Evolutionary conservation across 192 early-diverging fungal genomes (phyloP), one percentile per base, ranked within the genome.

Genomic region (Phycomyces blakesleeanus): DNA sequence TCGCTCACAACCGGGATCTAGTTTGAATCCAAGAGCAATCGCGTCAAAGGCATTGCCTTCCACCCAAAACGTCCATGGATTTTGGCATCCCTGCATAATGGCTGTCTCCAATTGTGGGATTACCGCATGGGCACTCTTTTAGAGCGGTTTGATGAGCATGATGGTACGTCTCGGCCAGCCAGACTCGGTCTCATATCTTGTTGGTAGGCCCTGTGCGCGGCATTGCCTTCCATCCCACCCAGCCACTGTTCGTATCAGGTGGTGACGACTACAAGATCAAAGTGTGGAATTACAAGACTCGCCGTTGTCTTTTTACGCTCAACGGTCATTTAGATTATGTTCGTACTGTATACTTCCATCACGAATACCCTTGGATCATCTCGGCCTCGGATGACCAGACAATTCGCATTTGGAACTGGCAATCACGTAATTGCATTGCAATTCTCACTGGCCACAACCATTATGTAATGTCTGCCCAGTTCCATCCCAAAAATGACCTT

Each of bases 391-490:
- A 99, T 67, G 97, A 99, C 77, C 95, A 99, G 71, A 98, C 97
- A 7, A 95, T 98, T 65, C 91, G 97, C 54, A 98, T 99, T 59
- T 99, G 97, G 97, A 99, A 99, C 82, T 99, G 97, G 97, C 97
- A 99, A 76, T 96, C 93, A 29, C 82, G 96, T 57, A 96, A 88
- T 74, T 98, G 95, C 68, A 97, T 99, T 63, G 93, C 94, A 26
- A 93, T 97, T 52, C 78, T 99, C 37, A 96, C 97, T 0, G 97
- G 97, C 5, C 97, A 99, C 77, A 96, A 94, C 67, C 95, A 99
- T 79, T 99, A 98, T 72, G 95, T 98, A 18, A 99, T 98, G 96
- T 91, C 87, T 49, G 96, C 96, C 3, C 88, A 93, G 78, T 99
- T 99, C 83, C 97, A 99, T 71, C 96, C 95, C 11, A 95, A 94